A percentile compares a stretch with the other conserved stretches of the same genome.
phyloP scores from a whole-genome alignment of 2,329 filamentous ascomycete species.

The Gnomoniopsis smithogilvyi region DNA sequence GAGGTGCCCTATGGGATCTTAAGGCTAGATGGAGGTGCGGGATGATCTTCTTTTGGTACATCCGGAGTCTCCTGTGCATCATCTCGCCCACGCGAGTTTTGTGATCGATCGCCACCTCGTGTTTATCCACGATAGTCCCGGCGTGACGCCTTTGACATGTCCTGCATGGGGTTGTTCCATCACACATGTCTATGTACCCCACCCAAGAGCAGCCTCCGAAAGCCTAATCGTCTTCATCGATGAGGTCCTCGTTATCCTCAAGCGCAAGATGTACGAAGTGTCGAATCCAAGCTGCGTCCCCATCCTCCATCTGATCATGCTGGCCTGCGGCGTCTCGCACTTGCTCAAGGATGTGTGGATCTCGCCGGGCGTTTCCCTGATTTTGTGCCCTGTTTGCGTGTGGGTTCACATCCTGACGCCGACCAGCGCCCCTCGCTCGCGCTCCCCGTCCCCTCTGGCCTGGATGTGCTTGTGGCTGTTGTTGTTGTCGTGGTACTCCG shows the following conservation, averaged over 20 bases:
- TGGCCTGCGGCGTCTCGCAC: conserved; percentile 8
- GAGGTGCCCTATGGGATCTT: background rate
- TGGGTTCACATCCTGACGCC: conserved; percentile 1
- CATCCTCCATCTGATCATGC: conserved; percentile 36
- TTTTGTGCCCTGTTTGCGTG: background rate
- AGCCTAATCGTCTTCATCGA: conserved; percentile 38
- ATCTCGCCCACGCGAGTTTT: background rate
- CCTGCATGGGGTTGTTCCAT: background rate
- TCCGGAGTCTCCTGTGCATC: background rate
- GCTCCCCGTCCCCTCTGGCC: conserved; percentile 11
- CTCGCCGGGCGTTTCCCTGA: conserved; percentile 2
- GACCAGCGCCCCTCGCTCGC: conserved; percentile 25
- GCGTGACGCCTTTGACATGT: background rate
- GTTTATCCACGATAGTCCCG: background rate
- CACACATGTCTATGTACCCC: background rate
- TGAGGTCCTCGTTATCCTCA: conserved; percentile 47
- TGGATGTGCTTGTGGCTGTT: conserved; percentile 13
- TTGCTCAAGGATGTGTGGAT: conserved; percentile 3
- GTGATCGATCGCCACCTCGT: background rate
- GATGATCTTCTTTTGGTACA: background rate
- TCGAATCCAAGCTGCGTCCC: conserved; percentile 50
- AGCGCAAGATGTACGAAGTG: conserved; percentile 53
- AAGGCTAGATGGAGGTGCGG: too few species aligned
- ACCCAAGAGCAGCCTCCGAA: background rate
- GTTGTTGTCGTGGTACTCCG: conserved; percentile 15